phyloP scores from a whole-genome alignment of 163 green algal genomes.

The Picocystis sp. region DNA sequence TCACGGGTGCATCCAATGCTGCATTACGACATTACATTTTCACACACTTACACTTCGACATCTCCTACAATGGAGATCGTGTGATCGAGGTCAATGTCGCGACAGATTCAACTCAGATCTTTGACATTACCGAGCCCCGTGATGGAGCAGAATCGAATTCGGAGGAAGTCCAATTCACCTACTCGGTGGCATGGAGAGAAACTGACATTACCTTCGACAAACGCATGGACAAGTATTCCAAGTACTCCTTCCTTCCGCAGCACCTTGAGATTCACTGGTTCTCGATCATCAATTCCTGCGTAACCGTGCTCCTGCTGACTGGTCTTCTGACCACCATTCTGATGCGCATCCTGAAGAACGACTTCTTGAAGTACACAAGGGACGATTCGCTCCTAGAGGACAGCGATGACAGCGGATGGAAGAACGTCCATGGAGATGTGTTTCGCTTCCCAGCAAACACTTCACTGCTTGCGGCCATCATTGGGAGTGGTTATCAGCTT shows the following conservation, averaged over 20 bases:
- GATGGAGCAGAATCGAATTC: conserved; percentile 2
- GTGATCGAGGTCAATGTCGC: conserved; percentile 90
- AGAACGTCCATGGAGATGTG: conserved; percentile 70
- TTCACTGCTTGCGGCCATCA: conserved; percentile 60
- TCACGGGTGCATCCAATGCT: conserved; percentile 7
- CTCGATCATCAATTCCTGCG: conserved; percentile 94
- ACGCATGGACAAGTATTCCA: conserved; percentile 90
- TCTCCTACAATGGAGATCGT: conserved; percentile 73
- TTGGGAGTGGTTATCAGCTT: conserved; percentile 70
- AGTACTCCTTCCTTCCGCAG: conserved; percentile 88
- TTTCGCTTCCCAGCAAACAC: conserved; percentile 58
- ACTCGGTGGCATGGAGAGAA: conserved; percentile 79
- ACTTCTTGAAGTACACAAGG: conserved; percentile 74
- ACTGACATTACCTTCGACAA: conserved; percentile 55
- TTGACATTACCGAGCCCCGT: conserved; percentile 62
- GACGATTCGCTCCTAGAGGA: conserved; percentile 20
- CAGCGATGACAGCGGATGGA: conserved; percentile 61
- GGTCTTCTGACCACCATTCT: conserved; percentile 97
- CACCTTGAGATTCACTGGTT: conserved; percentile 99
- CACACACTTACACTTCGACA: conserved; percentile 95
- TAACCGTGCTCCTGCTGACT: conserved; percentile 95
- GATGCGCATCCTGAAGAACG: conserved; percentile 85
- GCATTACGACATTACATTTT: conserved; percentile 48
- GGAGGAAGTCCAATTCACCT: conserved; percentile 59
- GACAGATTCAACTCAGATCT: conserved; percentile 49